Percentiles rank a stretch among this genome's conserved stretches.
These are phyloP conservation scores for Fusarium keratoplasticum DNA, from an alignment of 2,329 filamentous ascomycete species.

Conservation along the genomic window DNA sequence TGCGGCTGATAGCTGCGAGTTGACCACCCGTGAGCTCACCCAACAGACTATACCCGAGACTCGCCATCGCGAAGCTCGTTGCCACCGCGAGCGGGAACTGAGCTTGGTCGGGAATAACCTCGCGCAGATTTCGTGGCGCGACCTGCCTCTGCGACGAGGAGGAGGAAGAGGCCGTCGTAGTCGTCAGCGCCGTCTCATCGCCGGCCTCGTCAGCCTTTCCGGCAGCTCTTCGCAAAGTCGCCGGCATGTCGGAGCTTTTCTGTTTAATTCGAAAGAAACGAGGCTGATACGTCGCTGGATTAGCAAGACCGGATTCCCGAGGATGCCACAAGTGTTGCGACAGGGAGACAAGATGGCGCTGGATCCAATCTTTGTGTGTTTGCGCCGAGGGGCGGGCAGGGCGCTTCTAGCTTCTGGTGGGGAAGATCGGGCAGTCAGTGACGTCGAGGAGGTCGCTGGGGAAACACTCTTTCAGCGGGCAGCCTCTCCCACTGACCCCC, in stretches of 20 bases:
- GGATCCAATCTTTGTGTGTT: constrained; percentile 4
- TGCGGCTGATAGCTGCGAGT: constrained; percentile 74
- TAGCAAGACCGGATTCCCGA: neutral
- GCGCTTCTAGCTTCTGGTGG: constrained; percentile 18
- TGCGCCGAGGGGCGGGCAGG: constrained; percentile 14
- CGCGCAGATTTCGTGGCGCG: constrained; percentile 28
- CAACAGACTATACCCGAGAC: constrained; percentile 71
- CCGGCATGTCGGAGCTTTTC: constrained; percentile 32
- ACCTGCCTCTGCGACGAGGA: constrained; percentile 11
- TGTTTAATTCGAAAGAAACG: neutral
- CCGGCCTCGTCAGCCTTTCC: constrained; percentile 26
- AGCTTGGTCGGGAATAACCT: constrained; percentile 54
- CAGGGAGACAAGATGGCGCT: constrained; percentile 8
- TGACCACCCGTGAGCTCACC: constrained; percentile 72
- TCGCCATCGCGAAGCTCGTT: constrained; percentile 71
- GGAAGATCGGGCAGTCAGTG: constrained; percentile 34
- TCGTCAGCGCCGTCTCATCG: constrained; percentile 30
- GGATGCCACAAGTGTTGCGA: constrained; percentile 13
- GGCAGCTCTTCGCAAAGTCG: constrained; percentile 36
- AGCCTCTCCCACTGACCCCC: neutral
- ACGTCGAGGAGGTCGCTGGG: constrained; percentile 45
- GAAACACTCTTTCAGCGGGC: constrained; percentile 35
- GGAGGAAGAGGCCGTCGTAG: constrained; percentile 24
- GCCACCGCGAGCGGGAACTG: constrained; percentile 65
- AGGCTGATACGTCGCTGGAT: constrained; percentile 12